Percentiles rank a stretch among this genome's conserved stretches.
Evolutionary conservation across 768 basidiomycete genomes (phyloP).

Genomic region (Lactifluus rugatus): DNA sequence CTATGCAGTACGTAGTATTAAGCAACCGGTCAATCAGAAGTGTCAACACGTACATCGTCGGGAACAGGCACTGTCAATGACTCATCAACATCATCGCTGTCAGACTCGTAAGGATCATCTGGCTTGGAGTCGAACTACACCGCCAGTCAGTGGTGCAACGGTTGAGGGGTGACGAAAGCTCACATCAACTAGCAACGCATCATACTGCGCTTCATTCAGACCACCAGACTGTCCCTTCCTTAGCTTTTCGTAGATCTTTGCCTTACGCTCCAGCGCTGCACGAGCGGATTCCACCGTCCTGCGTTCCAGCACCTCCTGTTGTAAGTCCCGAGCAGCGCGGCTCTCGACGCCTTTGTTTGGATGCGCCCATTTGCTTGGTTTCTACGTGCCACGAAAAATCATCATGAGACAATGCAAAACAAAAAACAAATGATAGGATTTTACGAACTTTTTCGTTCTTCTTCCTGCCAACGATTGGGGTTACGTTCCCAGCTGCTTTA

Average conservation of each 20-base stretch:
- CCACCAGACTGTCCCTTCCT: conserved; percentile 71
- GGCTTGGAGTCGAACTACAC: conserved; percentile 57
- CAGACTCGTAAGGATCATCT: conserved; percentile 46
- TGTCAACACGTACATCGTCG: conserved; percentile 28
- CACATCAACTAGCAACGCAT: conserved; percentile 68
- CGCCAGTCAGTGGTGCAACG: neutral
- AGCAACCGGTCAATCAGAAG: neutral
- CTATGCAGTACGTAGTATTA: conserved; percentile 26
- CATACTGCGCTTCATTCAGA: conserved; percentile 64
- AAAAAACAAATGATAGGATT: conserved; percentile 5
- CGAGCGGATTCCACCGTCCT: conserved; percentile 66
- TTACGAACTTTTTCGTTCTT: conserved; percentile 56
- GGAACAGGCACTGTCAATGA: conserved; percentile 52
- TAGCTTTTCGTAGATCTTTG: conserved; percentile 71
- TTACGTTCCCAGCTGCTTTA: conserved; percentile 48
- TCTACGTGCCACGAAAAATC: conserved; percentile 33
- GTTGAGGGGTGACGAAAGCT: conserved; percentile 24
- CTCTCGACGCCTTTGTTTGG: conserved; percentile 64
- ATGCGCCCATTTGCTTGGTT: conserved; percentile 66
- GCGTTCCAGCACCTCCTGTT: conserved; percentile 58
- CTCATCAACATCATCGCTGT: conserved; percentile 73
- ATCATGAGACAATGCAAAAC: neutral
- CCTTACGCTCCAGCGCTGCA: conserved; percentile 64
- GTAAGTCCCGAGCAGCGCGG: conserved; percentile 57
- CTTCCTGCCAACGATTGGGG: conserved; percentile 50